Percentiles rank a stretch among this genome's conserved stretches.
Conservation (phyloP, 2,329 filamentous ascomycete genomes). For the Penicillium sp. region DNA sequence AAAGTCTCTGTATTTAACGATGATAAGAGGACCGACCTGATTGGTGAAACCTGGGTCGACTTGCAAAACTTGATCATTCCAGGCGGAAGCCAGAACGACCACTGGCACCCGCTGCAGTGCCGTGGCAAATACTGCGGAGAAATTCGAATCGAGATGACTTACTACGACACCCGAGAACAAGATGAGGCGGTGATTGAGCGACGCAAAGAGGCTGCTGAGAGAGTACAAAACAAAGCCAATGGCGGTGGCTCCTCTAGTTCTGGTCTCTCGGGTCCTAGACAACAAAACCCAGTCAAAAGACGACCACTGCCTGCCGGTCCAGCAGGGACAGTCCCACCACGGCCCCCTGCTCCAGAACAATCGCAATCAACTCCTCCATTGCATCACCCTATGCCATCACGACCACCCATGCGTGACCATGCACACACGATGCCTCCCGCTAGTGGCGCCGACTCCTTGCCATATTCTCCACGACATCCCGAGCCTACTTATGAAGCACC, state of each 20-base stretch:
- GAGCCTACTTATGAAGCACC: conserved; percentile 47
- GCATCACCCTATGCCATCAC: conserved; percentile 20
- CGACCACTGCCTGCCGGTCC: conserved; percentile 79
- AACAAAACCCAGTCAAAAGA: conserved; percentile 65
- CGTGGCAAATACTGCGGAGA: conserved; percentile 95
- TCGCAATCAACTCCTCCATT: conserved; percentile 17
- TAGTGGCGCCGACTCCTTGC: conserved; percentile 61
- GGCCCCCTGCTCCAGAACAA: conserved; percentile 26
- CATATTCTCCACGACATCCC: conserved; percentile 71
- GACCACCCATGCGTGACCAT: conserved; percentile 22
- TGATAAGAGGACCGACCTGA: conserved; percentile 94
- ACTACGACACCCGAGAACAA: conserved; percentile 84
- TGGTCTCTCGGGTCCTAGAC: conserved; percentile 43
- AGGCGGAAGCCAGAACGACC: conserved; percentile 87
- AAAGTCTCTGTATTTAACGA: conserved; percentile 97
- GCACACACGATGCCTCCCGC: conserved; percentile 38
- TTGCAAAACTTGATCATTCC: conserved; percentile 72
- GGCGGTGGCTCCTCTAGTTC: conserved; percentile 16
- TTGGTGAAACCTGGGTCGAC: conserved; percentile 88
- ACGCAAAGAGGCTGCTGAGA: conserved; percentile 43
- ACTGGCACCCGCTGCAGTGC: conserved; percentile 83
- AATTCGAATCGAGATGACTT: conserved; percentile 90
- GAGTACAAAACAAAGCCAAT: conserved; percentile 27
- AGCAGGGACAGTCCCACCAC: conserved; percentile 45
- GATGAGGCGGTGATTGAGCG: conserved; percentile 60